These are phyloP conservation scores for Olyra latifolia DNA, from an alignment of 176 grass and related monocot species.

Conservation along the genomic window DNA sequence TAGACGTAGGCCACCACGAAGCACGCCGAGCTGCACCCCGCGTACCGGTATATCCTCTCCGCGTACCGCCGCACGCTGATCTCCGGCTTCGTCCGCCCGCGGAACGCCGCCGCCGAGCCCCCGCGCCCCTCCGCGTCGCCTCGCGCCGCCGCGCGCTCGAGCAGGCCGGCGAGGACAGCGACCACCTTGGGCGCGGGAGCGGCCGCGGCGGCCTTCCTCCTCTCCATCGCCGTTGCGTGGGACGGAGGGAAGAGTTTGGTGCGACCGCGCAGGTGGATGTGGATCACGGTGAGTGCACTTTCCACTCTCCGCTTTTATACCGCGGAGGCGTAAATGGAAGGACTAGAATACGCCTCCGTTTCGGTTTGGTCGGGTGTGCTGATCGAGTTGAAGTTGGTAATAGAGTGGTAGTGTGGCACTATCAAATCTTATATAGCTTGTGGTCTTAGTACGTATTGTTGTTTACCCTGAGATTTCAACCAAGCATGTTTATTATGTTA, in stretches of 20 bases:
- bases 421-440: not conserved
- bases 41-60: slow-evolving; percentile 68
- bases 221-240: slow-evolving; percentile 6
- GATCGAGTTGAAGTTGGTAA: not conserved
- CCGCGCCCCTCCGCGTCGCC: not conserved
- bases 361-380: not conserved
- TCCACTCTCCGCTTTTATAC: not conserved
- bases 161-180: slow-evolving; percentile 55
- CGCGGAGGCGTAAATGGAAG: not conserved
- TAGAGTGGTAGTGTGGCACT: not conserved
- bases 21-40: slow-evolving; percentile 68
- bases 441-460: too few species aligned
- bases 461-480: too few species aligned
- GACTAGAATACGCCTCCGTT: not conserved
- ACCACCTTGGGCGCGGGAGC: slow-evolving; percentile 42
- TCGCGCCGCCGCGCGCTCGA: slow-evolving; percentile 41
- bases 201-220: not conserved
- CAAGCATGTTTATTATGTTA: too few species aligned
- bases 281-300: not conserved
- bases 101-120: slow-evolving; percentile 36
- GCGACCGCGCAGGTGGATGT: too few species aligned
- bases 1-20: slow-evolving; percentile 72
- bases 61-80: slow-evolving; percentile 64
- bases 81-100: slow-evolving; percentile 40
- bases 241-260: too few species aligned